A percentile compares a stretch with the other conserved stretches of the same genome.
phyloP scores from a whole-genome alignment of 768 basidiomycete genomes.

The Pulveroboletus ravenelii region DNA sequence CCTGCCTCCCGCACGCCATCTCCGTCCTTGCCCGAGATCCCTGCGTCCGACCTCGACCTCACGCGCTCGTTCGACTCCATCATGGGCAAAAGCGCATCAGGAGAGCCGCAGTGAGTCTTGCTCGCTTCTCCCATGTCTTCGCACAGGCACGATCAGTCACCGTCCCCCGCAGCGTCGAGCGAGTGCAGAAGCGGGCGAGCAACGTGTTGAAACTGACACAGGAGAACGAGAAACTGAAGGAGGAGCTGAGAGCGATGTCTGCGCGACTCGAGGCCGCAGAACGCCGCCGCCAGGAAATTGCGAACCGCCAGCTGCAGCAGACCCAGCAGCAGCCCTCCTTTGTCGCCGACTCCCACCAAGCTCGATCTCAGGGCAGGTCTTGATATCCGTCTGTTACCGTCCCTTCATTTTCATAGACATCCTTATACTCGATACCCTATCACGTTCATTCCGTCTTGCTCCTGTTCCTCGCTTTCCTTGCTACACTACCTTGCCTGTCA shows the following conservation, averaged over 20 bases:
- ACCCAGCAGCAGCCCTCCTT: slow-evolving; percentile 8
- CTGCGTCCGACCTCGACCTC: slow-evolving; percentile 40
- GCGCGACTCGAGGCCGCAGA: slow-evolving; percentile 74
- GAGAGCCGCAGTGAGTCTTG: slow-evolving; percentile 48
- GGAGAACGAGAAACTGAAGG: slow-evolving; percentile 77
- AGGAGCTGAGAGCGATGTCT: slow-evolving; percentile 69
- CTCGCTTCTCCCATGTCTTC: slow-evolving; percentile 18
- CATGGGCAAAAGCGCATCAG: slow-evolving; percentile 26
- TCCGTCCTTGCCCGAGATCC: slow-evolving; percentile 49
- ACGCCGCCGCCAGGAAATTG: slow-evolving; percentile 46
- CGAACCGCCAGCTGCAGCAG: slow-evolving; percentile 33
- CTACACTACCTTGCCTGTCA: slow-evolving; percentile 4
- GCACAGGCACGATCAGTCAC: slow-evolving; percentile 31
- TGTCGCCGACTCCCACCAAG: slow-evolving; percentile 13
- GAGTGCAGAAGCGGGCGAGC: slow-evolving; percentile 64
- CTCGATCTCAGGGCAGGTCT: slow-evolving; percentile 16
- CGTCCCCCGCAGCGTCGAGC: slow-evolving; percentile 27
- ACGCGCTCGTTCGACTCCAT: slow-evolving; percentile 42
- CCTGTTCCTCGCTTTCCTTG: too few relatives aligned
- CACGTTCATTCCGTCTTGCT: slow-evolving; percentile 18
- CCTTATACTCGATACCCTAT: slow-evolving; percentile 21
- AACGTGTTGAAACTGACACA: slow-evolving; percentile 72
- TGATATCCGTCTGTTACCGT: slow-evolving; percentile 29
- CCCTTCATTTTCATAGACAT: slow-evolving; percentile 14
- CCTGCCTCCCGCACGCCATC: slow-evolving; percentile 27